phyloP scores from a whole-genome alignment of 148 eudicot genomes.

The Heliosperma pusillum region DNA sequence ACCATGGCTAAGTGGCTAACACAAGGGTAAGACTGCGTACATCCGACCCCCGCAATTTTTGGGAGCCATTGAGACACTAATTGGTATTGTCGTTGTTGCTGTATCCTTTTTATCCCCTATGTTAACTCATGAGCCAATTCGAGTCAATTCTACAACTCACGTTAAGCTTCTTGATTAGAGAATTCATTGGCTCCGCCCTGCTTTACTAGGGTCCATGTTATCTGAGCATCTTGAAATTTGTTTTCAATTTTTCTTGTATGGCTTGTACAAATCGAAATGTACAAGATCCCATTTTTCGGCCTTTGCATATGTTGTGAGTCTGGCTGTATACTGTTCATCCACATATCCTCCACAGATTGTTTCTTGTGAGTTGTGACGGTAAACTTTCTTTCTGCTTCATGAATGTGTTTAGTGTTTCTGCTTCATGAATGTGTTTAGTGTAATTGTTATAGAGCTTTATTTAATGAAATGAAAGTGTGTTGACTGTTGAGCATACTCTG shows the following conservation, averaged over 20 bases:
- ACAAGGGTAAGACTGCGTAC: too few species aligned
- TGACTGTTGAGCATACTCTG: too few species aligned
- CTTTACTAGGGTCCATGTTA: not conserved
- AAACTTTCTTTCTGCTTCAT: not conserved
- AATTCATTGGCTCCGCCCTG: not conserved
- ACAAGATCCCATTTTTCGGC: not conserved
- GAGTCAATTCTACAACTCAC: slow-evolving; percentile 1
- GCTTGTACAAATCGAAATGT: not conserved
- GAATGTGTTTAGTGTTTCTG: not conserved
- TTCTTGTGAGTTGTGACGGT: not conserved
- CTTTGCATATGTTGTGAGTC: not conserved
- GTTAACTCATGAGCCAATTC: not conserved
- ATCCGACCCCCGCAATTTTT: too few species aligned
- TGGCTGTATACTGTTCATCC: not conserved
- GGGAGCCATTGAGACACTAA: too few species aligned
- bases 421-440: not conserved
- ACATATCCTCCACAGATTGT: not conserved
- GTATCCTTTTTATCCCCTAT: not conserved
- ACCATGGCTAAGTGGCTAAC: too few species aligned
- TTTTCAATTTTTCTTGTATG: slow-evolving; percentile 2
- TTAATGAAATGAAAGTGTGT: too few species aligned
- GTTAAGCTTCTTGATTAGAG: not conserved
- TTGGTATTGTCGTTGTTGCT: too few species aligned
- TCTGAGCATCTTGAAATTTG: not conserved
- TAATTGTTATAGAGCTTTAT: not conserved